Evolutionary conservation across 2,329 filamentous ascomycete genomes (phyloP).

Genomic region (Bipolaris gigantea): DNA sequence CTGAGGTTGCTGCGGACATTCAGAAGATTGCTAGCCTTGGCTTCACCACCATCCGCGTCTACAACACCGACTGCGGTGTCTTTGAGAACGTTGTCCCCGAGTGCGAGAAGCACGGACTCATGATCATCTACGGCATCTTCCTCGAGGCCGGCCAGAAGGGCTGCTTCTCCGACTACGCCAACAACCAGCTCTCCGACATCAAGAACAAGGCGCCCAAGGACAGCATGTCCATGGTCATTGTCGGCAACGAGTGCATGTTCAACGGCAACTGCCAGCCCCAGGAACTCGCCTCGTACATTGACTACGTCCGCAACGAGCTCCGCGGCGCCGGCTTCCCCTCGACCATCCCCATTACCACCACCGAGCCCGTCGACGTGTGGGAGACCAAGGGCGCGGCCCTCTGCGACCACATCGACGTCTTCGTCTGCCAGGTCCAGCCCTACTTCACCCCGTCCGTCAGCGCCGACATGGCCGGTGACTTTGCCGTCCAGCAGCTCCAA

Average conservation of each 20-base stretch:
- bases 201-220: constrained; percentile 68
- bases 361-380: constrained; percentile 82
- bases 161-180: constrained; percentile 56
- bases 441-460: constrained; percentile 80
- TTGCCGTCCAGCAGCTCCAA: constrained; percentile 73
- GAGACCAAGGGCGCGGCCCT: constrained; percentile 62
- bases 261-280: constrained; percentile 66
- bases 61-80: constrained; percentile 88
- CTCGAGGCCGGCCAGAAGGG: constrained; percentile 62
- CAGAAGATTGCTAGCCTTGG: constrained; percentile 48
- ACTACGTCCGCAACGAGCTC: constrained; percentile 66
- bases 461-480: constrained; percentile 70
- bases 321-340: constrained; percentile 67
- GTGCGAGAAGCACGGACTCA: constrained; percentile 66
- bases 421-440: constrained; percentile 86
- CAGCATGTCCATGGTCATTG: constrained; percentile 76
- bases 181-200: constrained; percentile 74
- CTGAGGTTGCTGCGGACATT: constrained; percentile 47
- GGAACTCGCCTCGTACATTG: constrained; percentile 72
- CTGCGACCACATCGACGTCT: constrained; percentile 74
- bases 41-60: constrained; percentile 74
- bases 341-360: constrained; percentile 69
- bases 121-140: constrained; percentile 86
- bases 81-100: constrained; percentile 75
- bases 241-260: constrained; percentile 91